Percentiles rank a stretch among this genome's conserved stretches.
Conservation (phyloP, 306 rosid genomes). For the Spatholobus suberectus region DNA sequence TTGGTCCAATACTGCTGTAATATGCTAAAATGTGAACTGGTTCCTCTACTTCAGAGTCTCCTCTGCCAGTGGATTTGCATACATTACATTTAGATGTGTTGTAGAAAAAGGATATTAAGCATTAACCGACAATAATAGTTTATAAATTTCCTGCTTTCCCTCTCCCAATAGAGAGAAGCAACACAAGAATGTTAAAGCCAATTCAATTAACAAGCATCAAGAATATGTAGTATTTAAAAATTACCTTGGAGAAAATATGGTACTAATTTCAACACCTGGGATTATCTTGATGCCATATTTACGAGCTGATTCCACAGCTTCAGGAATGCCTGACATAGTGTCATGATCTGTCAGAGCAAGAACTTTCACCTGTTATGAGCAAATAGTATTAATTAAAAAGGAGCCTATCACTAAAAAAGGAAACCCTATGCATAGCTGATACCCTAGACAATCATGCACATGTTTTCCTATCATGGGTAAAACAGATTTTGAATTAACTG, state of each 20-base stretch:
- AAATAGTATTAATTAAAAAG: constrained; percentile 59
- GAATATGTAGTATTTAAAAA: constrained; percentile 17
- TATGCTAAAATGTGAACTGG: constrained; percentile 96
- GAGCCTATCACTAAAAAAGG: constrained; percentile 18
- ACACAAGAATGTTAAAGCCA: neutral
- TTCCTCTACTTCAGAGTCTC: constrained; percentile 77
- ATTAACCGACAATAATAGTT: neutral
- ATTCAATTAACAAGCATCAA: constrained; percentile 5
- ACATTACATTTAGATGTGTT: constrained; percentile 38
- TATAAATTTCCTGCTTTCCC: neutral
- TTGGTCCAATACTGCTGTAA: constrained; percentile 93
- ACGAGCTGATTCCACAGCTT: constrained; percentile 85
- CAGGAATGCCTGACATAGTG: constrained; percentile 93
- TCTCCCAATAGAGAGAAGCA: constrained; percentile 16
- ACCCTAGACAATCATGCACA: neutral
- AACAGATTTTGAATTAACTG: neutral
- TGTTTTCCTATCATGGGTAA: neutral
- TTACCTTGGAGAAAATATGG: constrained; percentile 79
- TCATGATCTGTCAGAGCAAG: constrained; percentile 99
- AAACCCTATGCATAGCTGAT: constrained; percentile 12
- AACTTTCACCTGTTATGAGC: constrained; percentile 96
- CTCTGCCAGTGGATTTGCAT: constrained; percentile 53
- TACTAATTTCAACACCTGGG: constrained; percentile 97
- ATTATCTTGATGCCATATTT: constrained; percentile 90
- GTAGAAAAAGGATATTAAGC: constrained; percentile 1